Base-by-base conservation (phyloP, 768 basidiomycete genomes). In the Suillus cothurnatus region DNA sequence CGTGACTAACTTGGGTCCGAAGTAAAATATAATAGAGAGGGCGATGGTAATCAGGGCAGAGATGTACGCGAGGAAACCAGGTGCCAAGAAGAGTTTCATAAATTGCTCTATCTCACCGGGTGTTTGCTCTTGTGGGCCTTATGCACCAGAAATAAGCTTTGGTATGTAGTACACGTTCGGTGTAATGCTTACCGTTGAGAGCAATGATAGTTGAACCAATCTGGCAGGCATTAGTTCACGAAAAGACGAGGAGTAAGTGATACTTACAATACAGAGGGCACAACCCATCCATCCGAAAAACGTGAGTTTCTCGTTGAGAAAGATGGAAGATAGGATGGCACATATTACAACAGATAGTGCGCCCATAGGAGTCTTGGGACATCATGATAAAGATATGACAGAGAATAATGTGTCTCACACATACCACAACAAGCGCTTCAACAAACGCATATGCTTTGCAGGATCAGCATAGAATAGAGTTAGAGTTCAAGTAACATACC, bases 251-350 rank as follows among this genome's bases (percentile, higher is more conserved):
- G 21, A 52, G 53, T 66, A 53, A 6, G 41, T 34, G 17, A 15
- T 43, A 79, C 93, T 72, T 71, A 95, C 90, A 72, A 99, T 94
- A 78, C 94, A 97, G 21, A 99, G 85, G 19, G 81, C 86, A 76
- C 95, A 97, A 23, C 95, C 97, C 67, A 99, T 82, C 95, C 96
- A 98, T 58, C 97, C 97, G 74, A 99, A 99, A 78, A 98, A 94
- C 41, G 90, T 92, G 52, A 99, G 85, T 62, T 84, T 93, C 76
- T 98, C 97, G 57, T 96, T 88, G 71, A 99, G 90, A 80, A 99
- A 93, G 68, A 97, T 82, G 36, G 94, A 95, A 8, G 96, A 96
- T 21, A 98, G 80, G 39, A 97, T 91, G 59, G 96, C 95, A 76
- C 90, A 97, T 68, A 99, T 84, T 69, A 99, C 97, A 70, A 99